A percentile compares a stretch with the other conserved stretches of the same genome.
phyloP scores from a whole-genome alignment of 441 rosid species.

The Erysimum cheiri region DNA sequence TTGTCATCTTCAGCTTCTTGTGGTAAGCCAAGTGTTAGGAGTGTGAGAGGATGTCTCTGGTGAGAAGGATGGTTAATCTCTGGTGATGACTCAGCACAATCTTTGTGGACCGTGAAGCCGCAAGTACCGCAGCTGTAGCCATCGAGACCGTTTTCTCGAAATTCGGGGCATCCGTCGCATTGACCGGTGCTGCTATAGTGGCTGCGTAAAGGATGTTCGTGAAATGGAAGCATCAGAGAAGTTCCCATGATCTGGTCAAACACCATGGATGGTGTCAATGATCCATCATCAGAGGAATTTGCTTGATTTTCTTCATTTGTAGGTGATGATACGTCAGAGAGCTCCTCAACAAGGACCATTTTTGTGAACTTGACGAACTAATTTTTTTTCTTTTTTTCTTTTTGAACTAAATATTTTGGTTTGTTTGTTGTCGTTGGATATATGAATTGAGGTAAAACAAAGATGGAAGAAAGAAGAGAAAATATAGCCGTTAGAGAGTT shows the following conservation, averaged over 20 bases:
- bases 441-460: background rate
- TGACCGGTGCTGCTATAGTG: background rate
- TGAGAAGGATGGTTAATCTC: slow-evolving; percentile 32
- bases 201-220: slow-evolving; percentile 7
- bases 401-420: background rate
- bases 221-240: background rate
- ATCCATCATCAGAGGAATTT: slow-evolving; percentile 10
- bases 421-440: background rate
- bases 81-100: slow-evolving; percentile 17
- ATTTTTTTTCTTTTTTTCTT: background rate
- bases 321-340: slow-evolving; percentile 11
- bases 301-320: background rate
- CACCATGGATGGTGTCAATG: slow-evolving; percentile 26
- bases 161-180: slow-evolving; percentile 12
- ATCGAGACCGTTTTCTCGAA: background rate
- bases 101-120: slow-evolving; percentile 15
- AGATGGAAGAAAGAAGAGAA: background rate
- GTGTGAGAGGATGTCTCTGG: slow-evolving; percentile 24
- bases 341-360: slow-evolving; percentile 26
- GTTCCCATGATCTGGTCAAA: slow-evolving; percentile 21
- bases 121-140: slow-evolving; percentile 7
- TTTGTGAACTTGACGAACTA: background rate
- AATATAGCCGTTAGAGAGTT: background rate
- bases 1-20: background rate
- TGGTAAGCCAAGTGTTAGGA: slow-evolving; percentile 8